Evolutionary conservation across 140 eudicot species (phyloP), one percentile per base, ranked within the genome.

Genomic region (Senecio squalidus): DNA sequence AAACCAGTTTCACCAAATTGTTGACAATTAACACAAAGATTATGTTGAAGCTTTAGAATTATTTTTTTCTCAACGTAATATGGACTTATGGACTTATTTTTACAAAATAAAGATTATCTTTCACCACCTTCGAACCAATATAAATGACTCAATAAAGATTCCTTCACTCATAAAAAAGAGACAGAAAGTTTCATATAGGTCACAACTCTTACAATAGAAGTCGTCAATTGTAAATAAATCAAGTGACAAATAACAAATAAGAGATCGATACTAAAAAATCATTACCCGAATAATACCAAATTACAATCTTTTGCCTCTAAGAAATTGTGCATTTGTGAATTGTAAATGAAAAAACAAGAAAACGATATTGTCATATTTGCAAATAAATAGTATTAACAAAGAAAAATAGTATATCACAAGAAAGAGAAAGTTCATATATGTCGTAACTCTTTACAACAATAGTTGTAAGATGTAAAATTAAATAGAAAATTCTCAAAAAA

Each of bases 21-120:
- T 9, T 15, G 61, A 64, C 38, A 36, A 20, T 50, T 11, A 64
- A n/a, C 10, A 46, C n/a, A n/a, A n/a, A n/a, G n/a, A n/a, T n/a
- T n/a, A n/a, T n/a, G n/a, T n/a, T n/a, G n/a, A n/a, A n/a, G n/a
- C n/a, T n/a, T n/a, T n/a, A n/a, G n/a, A n/a, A n/a, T n/a, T n/a
- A n/a, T n/a, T n/a, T n/a, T n/a, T n/a, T n/a, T n/a, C n/a, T n/a
- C n/a, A n/a, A n/a, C n/a, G n/a, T n/a, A n/a, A n/a, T n/a, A n/a
- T n/a, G n/a, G n/a, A n/a, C n/a, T n/a, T n/a, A n/a, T n/a, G n/a
- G n/a, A n/a, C n/a, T n/a, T n/a, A n/a, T n/a, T n/a, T n/a, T n/a
- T n/a, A n/a, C n/a, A n/a, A n/a, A n/a, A n/a, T n/a, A n/a, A n/a
- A n/a, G n/a, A n/a, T n/a, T n/a, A n/a, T n/a, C n/a, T n/a, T n/a